These are phyloP conservation scores for Babesia sp. DNA, from an alignment of 169 alveolate species.

Conservation along the genomic window DNA sequence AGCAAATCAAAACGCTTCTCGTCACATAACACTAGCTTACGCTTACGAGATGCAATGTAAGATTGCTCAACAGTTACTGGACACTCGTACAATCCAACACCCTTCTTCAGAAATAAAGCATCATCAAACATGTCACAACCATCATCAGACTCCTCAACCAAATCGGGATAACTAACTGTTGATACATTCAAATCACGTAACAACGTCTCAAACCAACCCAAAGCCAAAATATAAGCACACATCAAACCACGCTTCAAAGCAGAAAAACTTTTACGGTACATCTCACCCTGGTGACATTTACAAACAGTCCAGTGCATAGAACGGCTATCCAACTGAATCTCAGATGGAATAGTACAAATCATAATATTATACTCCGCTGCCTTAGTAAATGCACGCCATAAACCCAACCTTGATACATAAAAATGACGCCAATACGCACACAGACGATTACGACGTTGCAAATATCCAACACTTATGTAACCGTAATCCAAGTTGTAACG, in stretches of 20 bases:
- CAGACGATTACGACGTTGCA: slow-evolving; percentile 14
- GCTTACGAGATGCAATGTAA: slow-evolving; percentile 1
- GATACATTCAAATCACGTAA: neutral
- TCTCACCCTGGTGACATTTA: slow-evolving; percentile 48
- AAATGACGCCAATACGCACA: slow-evolving; percentile 62
- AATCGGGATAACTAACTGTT: neutral
- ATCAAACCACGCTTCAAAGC: slow-evolving; percentile 24
- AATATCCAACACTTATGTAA: slow-evolving; percentile 52
- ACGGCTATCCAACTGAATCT: slow-evolving; percentile 41
- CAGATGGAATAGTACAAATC: slow-evolving; percentile 50
- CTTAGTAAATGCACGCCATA: slow-evolving; percentile 51
- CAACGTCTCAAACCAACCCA: slow-evolving; percentile 33
- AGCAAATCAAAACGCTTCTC: neutral
- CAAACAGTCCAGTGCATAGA: slow-evolving; percentile 53
- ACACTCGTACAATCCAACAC: neutral
- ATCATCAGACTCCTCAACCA: slow-evolving; percentile 36
- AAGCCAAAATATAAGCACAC: slow-evolving; percentile 22
- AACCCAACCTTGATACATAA: slow-evolving; percentile 38
- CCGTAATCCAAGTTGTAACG: slow-evolving; percentile 43
- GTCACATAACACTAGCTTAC: slow-evolving; percentile 12
- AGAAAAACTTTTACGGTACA: slow-evolving; percentile 50
- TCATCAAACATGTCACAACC: slow-evolving; percentile 41
- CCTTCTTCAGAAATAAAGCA: slow-evolving; percentile 2
- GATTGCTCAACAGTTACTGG: slow-evolving; percentile 20
- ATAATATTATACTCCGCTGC: slow-evolving; percentile 56